These are phyloP conservation scores for Saxophila tyrrhenica DNA, from an alignment of 495 filamentous ascomycete genomes.

Conservation along the genomic window DNA sequence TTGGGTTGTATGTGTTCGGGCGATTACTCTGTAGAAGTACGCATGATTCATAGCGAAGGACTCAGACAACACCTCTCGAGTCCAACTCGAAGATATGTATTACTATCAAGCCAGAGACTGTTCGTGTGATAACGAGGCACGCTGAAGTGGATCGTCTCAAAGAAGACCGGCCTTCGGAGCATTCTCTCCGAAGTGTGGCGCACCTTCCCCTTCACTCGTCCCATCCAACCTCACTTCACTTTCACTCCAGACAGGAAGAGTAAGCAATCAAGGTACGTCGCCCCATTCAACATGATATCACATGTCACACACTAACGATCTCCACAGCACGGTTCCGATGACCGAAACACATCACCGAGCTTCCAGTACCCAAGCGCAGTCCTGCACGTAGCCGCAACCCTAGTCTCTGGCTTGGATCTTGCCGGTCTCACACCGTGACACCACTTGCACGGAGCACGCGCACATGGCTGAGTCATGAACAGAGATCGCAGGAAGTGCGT, in stretches of 20 bases:
- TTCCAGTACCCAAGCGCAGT: conserved; percentile 6
- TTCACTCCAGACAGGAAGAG: neutral
- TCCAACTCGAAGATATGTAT: too few species aligned
- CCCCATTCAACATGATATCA: too few species aligned
- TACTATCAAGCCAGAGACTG: too few species aligned
- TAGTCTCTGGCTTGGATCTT: neutral
- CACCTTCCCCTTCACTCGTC: neutral
- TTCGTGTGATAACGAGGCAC: too few species aligned
- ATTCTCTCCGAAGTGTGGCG: neutral
- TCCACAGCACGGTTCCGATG: conserved; percentile 6
- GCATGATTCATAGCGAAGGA: too few species aligned
- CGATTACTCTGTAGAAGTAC: too few species aligned
- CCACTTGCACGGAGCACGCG: conserved; percentile 1
- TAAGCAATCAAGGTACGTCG: neutral
- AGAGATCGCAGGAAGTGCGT: conserved; percentile 34
- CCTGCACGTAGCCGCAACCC: conserved; percentile 10
- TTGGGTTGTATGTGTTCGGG: too few species aligned
- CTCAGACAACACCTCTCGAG: too few species aligned
- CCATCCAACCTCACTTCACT: neutral
- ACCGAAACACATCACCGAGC: conserved; percentile 10
- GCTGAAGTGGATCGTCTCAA: too few species aligned
- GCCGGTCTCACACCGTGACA: neutral
- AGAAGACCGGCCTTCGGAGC: too few species aligned
- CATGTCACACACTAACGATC: too few species aligned
- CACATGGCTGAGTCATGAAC: conserved; percentile 38